These are phyloP conservation scores for Syzygium grande DNA, from an alignment of 345 rosid species.

Conservation along the genomic window DNA sequence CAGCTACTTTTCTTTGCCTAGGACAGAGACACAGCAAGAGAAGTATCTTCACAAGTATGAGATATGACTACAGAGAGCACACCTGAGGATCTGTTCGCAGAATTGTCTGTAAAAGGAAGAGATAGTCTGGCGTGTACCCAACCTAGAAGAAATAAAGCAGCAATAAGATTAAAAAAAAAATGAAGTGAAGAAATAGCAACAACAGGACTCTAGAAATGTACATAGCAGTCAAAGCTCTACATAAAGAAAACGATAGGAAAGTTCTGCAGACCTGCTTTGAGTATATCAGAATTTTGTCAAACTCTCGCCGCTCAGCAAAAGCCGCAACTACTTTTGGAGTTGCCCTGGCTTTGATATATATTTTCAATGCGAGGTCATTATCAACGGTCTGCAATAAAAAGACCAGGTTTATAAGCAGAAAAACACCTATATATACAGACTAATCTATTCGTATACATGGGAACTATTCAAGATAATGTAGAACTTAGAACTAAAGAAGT, in stretches of 20 bases:
- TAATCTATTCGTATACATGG: neutral
- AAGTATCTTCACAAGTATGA: neutral
- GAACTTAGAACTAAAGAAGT: neutral
- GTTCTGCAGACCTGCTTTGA: conserved; percentile 66
- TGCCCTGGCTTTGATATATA: conserved; percentile 89
- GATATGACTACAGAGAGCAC: neutral
- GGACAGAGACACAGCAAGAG: neutral
- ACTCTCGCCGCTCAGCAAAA: conserved; percentile 93
- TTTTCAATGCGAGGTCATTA: conserved; percentile 91
- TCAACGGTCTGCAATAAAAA: conserved; percentile 63
- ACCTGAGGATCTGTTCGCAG: conserved; percentile 98
- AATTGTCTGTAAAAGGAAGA: conserved; percentile 97
- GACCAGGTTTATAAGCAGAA: neutral
- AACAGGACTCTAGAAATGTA: neutral
- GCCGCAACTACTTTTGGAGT: conserved; percentile 98
- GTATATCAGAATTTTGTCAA: conserved; percentile 85
- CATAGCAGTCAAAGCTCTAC: neutral
- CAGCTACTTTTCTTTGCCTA: neutral
- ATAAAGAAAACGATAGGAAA: neutral
- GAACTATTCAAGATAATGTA: neutral
- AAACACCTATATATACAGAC: neutral
- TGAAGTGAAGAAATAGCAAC: neutral
- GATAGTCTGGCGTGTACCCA: conserved; percentile 93
- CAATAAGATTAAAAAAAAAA: neutral
- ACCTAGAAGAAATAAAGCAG: conserved; percentile 37